Evolutionary conservation across 2,329 filamentous ascomycete species (phyloP).

Genomic region (Tetracladium maxilliforme): DNA sequence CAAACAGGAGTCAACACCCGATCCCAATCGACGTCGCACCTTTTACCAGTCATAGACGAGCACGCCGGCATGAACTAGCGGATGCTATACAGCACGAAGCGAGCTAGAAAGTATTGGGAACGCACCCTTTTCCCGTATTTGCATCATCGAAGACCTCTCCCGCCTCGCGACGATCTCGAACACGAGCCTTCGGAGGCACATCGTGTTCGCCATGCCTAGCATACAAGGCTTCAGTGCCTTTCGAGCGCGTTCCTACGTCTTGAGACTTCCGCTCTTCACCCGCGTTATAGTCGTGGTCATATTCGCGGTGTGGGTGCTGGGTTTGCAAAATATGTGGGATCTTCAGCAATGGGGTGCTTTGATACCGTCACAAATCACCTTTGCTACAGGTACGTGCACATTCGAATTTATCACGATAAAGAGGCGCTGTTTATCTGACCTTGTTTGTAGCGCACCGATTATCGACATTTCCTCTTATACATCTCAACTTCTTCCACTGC

Average conservation of each 20-base stretch:
- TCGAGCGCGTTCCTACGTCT: constrained; percentile 66
- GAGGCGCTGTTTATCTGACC: too few species aligned
- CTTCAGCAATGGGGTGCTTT: constrained; percentile 65
- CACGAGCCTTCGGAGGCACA: too few species aligned
- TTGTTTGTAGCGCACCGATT: too few species aligned
- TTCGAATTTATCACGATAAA: constrained; percentile 1
- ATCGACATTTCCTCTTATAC: constrained; percentile 73
- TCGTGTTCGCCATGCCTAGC: constrained; percentile 18
- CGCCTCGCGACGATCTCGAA: neutral
- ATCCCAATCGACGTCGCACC: too few species aligned
- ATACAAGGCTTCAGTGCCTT: constrained; percentile 53
- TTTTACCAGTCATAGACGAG: too few species aligned
- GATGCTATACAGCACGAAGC: too few species aligned
- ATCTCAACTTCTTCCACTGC: constrained; percentile 67
- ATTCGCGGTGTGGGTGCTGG: constrained; percentile 51
- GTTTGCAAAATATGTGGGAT: constrained; percentile 56
- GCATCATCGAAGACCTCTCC: neutral
- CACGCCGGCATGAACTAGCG: too few species aligned
- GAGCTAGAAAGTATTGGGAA: too few species aligned
- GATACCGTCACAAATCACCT: constrained; percentile 59
- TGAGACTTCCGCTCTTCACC: constrained; percentile 80
- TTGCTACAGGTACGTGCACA: constrained; percentile 57
- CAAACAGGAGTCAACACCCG: too few species aligned
- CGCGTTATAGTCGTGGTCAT: constrained; percentile 54
- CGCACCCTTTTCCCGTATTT: too few species aligned